Evolutionary conservation across 2,329 filamentous ascomycete genomes (phyloP).

Genomic region (Neophaeococcomyces aloes): DNA sequence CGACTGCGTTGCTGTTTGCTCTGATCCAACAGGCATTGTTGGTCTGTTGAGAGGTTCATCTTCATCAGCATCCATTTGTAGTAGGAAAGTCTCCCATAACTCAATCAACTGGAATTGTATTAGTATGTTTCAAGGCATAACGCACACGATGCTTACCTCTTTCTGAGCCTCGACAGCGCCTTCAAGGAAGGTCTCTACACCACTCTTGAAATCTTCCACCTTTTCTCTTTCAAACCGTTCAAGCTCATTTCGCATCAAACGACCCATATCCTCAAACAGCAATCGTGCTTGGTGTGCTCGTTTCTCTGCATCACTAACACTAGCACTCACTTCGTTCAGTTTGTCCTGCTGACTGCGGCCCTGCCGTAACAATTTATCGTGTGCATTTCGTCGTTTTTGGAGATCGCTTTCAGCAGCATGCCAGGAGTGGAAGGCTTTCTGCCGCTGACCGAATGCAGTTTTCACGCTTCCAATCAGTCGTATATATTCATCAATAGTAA

Average conservation of each 20-base stretch:
- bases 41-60: constrained; percentile 43
- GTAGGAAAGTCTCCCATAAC: constrained; percentile 95
- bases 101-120: constrained; percentile 61
- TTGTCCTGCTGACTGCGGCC: constrained; percentile 94
- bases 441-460: constrained; percentile 79
- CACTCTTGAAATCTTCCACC: constrained; percentile 97
- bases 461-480: constrained; percentile 92
- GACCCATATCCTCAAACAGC: constrained; percentile 94
- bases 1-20: neutral
- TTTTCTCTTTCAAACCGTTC: constrained; percentile 95
- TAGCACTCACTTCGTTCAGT: constrained; percentile 79
- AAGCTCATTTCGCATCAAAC: constrained; percentile 79
- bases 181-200: constrained; percentile 94
- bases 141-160: constrained; percentile 55
- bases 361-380: constrained; percentile 91
- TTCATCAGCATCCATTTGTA: constrained; percentile 91
- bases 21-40: constrained; percentile 17
- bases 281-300: constrained; percentile 83
- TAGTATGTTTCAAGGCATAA: neutral
- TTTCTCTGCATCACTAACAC: constrained; percentile 89
- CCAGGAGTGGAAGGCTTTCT: constrained; percentile 94
- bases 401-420: constrained; percentile 82
- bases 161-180: constrained; percentile 97
- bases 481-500: constrained; percentile 97
- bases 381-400: constrained; percentile 74